Conservation (phyloP, 1,139 yeast genomes). For the Magnusiomyces fungicola region DNA sequence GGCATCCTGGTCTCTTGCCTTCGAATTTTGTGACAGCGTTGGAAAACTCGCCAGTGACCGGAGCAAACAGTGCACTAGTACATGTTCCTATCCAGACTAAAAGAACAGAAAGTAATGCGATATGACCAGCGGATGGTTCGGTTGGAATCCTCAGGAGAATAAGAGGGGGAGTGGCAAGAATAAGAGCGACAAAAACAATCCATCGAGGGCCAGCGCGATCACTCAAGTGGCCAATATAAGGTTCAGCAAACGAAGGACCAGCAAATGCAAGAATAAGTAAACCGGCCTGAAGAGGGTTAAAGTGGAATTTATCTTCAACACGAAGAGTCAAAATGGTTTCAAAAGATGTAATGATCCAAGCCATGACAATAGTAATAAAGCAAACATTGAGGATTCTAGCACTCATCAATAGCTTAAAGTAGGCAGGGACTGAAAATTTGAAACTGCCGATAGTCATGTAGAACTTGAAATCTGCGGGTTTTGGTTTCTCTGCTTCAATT, state of each 20-base stretch:
- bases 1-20: conserved; percentile 26
- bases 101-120: conserved; percentile 28
- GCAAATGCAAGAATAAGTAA: conserved; percentile 32
- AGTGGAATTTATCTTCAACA: conserved; percentile 28
- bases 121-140: conserved; percentile 22
- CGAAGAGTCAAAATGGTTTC: conserved; percentile 33
- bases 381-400: conserved; percentile 25
- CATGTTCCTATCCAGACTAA: conserved; percentile 27
- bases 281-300: conserved; percentile 29
- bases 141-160: conserved; percentile 29
- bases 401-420: conserved; percentile 19
- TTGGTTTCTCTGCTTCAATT: too few species aligned
- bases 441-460: background rate
- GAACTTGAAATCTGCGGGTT: too few species aligned
- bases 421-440: conserved; percentile 24
- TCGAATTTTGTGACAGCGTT: conserved; percentile 25
- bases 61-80: conserved; percentile 24
- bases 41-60: conserved; percentile 30
- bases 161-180: conserved; percentile 24
- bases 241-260: conserved; percentile 30
- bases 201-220: conserved; percentile 30
- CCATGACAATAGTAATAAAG: conserved; percentile 25
- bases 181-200: conserved; percentile 25
- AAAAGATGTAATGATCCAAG: conserved; percentile 30
- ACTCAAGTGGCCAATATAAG: conserved; percentile 28